Base-by-base conservation (phyloP, 2,329 filamentous ascomycete species). In the Arthrobotrys megalospora region DNA sequence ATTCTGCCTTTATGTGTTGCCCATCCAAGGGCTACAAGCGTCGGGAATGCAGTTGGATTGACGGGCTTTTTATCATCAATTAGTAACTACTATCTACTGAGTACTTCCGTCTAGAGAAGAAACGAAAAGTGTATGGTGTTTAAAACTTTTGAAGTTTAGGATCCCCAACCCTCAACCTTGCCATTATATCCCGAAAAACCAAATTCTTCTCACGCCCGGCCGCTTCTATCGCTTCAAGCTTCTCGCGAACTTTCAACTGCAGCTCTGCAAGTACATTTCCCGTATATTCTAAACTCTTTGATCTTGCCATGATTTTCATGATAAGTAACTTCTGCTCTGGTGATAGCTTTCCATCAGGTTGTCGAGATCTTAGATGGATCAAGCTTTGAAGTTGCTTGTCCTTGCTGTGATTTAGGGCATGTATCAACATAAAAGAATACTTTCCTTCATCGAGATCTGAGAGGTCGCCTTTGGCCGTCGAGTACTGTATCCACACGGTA, bases 401-500 rank as follows among this genome's bases (percentile, higher is more conserved):
- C 14, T 36, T 55, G 34, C 28, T 34, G 28, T 34, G 28, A 19
- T 64, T 64, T 21, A 64, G 24, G 8, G 60, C 41, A 16, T 55
- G 52, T 12, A 55, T 55, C 1, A 55, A 8, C 52, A 55, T 55
- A 10, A 55, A 55, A 16, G 60, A 64, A 34, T 47, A 64, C 12
- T 64, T 48, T 2, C 60, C 60, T 28, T 48, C 60, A 14, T 64
- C 60, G 14, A 64, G 60, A 24, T 64, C 41, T 16, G 60, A 64
- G 11, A 64, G 21, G 36, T 45, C 38, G 19, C 60, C 60, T 34
- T 64, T 64, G 4, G 38, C 38, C 4, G 10, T 19, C 10, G 60
- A 64, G 28, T 48, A 64, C 60, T 64, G 14, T 47, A 8, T 38
- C 8, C 12, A 11, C 11, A 1, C 7, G 8, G 1, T 50, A 4